Evolutionary conservation across 768 basidiomycete genomes (phyloP), one percentile per base, ranked within the genome.

Genomic region (Rhizopogon vinicolor): DNA sequence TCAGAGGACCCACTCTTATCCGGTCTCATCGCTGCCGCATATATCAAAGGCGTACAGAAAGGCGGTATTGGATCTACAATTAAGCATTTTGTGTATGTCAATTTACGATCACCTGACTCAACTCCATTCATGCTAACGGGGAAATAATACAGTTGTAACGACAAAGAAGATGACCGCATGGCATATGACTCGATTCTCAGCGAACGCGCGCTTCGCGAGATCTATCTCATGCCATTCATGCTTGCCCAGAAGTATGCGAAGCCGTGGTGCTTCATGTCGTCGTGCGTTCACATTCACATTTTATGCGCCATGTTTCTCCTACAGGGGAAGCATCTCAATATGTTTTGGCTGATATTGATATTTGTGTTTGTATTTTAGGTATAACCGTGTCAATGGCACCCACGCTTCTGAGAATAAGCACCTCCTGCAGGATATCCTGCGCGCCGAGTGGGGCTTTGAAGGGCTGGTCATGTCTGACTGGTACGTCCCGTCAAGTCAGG

Each of bases 391-490:
- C 42, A 91, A 92, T 58, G 91, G 91, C 3, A 78, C 73, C 0
- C 89, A 91, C 60, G 81, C 75, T 14, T 84, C 84, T 1, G 89
- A 93, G 70, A 84, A 85, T 63, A 71, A 70, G 4, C 67, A 74
- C 54, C 69, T 93, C 25, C 65, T 93, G 14, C 73, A 74, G 18
- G 77, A 85, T 16, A 77, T 90, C 45, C 74, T 91, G 1, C 76
- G 88, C 9, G 78, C 79, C 14, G 90, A 91, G 63, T 91, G 90
- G 89, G 78, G 80, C 41, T 88, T 80, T 60, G 74, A 85, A n/a
- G 86, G 86, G 3, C 65, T 83, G 72, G 74, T 88, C 55, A 91
- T 92, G 88, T 88, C 86, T 56, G 91, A 92, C 66, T 93, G 91
- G 90, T 88, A 67, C 22, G 65, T 54, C 18, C 22, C 44, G 35